Percentiles rank a stretch among this genome's conserved stretches.
These are phyloP conservation scores for Coemansia sp. DNA, from an alignment of 192 early-diverging fungal genomes.

Conservation along the genomic window DNA sequence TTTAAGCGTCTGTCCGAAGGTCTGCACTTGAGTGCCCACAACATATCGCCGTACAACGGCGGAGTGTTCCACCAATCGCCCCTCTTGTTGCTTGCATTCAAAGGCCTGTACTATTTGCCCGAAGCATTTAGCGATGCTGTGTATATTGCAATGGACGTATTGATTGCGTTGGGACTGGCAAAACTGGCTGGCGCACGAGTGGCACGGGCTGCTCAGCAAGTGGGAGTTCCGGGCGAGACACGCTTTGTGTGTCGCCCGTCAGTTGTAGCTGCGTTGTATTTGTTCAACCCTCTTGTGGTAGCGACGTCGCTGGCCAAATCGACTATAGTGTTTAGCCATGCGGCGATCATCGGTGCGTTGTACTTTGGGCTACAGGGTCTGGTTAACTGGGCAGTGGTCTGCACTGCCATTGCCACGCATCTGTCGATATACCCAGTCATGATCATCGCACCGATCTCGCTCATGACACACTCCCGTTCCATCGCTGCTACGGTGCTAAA, in stretches of 20 bases:
- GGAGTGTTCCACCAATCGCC: slow-evolving; percentile 90
- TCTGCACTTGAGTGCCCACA: slow-evolving; percentile 69
- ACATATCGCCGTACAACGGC: slow-evolving; percentile 84
- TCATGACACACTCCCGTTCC: slow-evolving; percentile 12
- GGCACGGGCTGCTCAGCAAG: slow-evolving; percentile 3
- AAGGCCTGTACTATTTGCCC: slow-evolving; percentile 59
- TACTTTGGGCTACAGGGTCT: slow-evolving; percentile 64
- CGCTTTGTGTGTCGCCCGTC: slow-evolving; percentile 39
- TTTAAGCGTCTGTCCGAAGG: slow-evolving; percentile 88
- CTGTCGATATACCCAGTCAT: slow-evolving; percentile 86
- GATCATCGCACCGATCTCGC: slow-evolving; percentile 59
- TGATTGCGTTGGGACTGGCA: slow-evolving; percentile 61
- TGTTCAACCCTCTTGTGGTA: slow-evolving; percentile 86
- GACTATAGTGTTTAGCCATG: slow-evolving; percentile 73
- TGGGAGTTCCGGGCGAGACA: slow-evolving; percentile 45
- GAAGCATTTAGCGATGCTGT: slow-evolving; percentile 52
- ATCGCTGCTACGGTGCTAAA: slow-evolving; percentile 9
- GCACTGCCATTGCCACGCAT: slow-evolving; percentile 78
- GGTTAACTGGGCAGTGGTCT: slow-evolving; percentile 59
- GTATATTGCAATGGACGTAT: slow-evolving; percentile 66
- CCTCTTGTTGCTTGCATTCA: slow-evolving; percentile 73
- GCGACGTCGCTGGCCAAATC: slow-evolving; percentile 72
- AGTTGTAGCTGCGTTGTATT: slow-evolving; percentile 51
- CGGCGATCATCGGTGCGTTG: slow-evolving; percentile 73
- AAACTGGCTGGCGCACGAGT: slow-evolving; percentile 58